Percentiles rank a stretch among this genome's conserved stretches.
Evolutionary conservation across 1,284 basidiomycete species (phyloP).

Genomic region (Nidula niveotomentosa): DNA sequence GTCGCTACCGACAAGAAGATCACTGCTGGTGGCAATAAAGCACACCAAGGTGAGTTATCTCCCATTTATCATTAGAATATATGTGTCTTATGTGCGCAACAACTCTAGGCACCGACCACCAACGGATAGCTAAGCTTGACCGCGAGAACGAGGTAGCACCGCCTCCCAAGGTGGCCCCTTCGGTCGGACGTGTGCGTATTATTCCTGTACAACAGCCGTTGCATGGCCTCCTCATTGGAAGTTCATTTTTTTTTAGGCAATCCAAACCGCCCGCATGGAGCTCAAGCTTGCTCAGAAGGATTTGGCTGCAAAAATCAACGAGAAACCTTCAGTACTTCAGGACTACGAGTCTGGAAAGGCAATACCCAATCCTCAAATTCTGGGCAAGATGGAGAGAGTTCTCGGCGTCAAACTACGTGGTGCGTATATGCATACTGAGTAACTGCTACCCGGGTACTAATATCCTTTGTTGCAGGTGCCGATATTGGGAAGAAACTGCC

Average conservation of each 20-base stretch:
- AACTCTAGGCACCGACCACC: conserved; percentile 82
- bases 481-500: conserved; percentile 85
- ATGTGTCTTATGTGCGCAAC: neutral
- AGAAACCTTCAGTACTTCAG: conserved; percentile 84
- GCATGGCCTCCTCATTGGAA: neutral
- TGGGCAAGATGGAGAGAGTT: conserved; percentile 89
- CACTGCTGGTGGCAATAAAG: conserved; percentile 68
- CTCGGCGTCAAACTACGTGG: conserved; percentile 94
- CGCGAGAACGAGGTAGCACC: conserved; percentile 97
- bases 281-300: conserved; percentile 90
- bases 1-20: conserved; percentile 80
- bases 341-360: conserved; percentile 93
- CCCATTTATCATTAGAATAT: neutral
- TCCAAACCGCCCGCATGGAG: conserved; percentile 80
- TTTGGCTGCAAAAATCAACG: conserved; percentile 90
- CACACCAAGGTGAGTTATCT: conserved; percentile 56
- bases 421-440: conserved; percentile 26
- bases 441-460: neutral
- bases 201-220: neutral
- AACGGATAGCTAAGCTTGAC: conserved; percentile 91
- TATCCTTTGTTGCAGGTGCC: conserved; percentile 39
- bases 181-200: conserved; percentile 75
- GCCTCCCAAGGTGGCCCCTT: conserved; percentile 80
- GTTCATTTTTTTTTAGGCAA: conserved; percentile 53
- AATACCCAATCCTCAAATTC: conserved; percentile 87